Base-by-base conservation (phyloP, 768 basidiomycete species). In the Sarcomyxa edulis region DNA sequence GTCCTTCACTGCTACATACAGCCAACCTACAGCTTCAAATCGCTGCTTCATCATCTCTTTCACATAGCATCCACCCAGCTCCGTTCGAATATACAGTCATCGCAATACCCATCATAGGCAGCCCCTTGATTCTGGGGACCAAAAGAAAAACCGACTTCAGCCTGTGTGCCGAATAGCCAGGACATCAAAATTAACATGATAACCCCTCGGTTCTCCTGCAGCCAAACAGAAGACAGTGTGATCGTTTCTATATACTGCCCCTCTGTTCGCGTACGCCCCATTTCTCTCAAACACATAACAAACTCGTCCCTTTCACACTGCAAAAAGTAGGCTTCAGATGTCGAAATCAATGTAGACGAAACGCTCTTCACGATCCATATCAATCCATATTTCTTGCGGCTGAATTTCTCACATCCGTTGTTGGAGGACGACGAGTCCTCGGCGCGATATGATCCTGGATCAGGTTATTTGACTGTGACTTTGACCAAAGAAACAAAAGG, bases 301-400 rank as follows among this genome's bases (percentile, higher is more conserved):
- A n/a, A n/a, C n/a, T n/a, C n/a, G n/a, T n/a, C n/a, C n/a, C n/a
- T n/a, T n/a, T 41, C 23, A 30, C 28, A 39, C 30, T 36, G 37
- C 41, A 48, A 26, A 46, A 63, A 67, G 58, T 73, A 91, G 88
- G 85, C 89, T 8, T 75, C 81, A 28, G 89, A 91, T 47, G 76
- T 81, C 22, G 89, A 91, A 56, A 81, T 89, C 35, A 69, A 83
- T 46, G 76, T 88, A 40, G 82, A 87, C 51, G 76, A 76, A 37
- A 74, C 74, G 19, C 59, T 83, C 33, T 69, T 91, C 54, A 79
- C 77, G 14, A 62, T 89, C 27, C 79, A 91, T 50, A 74, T 90
- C 55, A 86, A 84, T 42, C 89, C 89, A 2, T 93, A 91, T 54
- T 92, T 84, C 50, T 69, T 92, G 37, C 81, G 87, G 2, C 69